These are phyloP conservation scores for Colletotrichum aenigma DNA, from an alignment of 2,329 filamentous ascomycete genomes.

Conservation along the genomic window DNA sequence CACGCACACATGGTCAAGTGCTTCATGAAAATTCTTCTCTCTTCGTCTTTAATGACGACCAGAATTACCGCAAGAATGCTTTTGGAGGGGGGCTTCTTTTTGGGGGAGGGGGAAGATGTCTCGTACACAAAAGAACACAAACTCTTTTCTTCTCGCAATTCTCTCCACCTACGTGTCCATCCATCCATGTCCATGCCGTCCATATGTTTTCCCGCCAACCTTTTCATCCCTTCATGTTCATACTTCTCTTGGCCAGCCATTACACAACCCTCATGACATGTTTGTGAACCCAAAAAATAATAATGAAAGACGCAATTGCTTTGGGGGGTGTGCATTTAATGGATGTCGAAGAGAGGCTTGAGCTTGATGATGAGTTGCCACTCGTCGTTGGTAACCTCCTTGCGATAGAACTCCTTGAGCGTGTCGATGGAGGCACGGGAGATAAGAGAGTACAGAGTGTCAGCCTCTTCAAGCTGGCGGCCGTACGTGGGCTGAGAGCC, in stretches of 20 bases:
- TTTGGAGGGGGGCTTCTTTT: background rate
- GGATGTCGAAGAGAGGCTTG: constrained; percentile 92
- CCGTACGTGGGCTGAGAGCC: constrained; percentile 92
- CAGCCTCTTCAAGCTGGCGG: constrained; percentile 90
- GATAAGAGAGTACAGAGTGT: constrained; percentile 86
- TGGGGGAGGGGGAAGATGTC: background rate
- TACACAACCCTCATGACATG: background rate
- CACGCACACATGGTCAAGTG: background rate
- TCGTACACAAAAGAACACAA: background rate
- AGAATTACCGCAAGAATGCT: background rate
- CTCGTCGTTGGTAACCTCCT: constrained; percentile 88
- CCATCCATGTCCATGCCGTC: background rate
- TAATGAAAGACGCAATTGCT: background rate
- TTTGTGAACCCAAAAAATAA: background rate
- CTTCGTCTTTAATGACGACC: background rate
- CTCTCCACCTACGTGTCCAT: background rate
- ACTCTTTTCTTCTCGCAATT: constrained; percentile 5
- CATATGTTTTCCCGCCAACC: background rate
- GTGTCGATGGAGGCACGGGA: constrained; percentile 90
- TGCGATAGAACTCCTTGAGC: constrained; percentile 93
- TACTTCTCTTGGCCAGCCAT: background rate
- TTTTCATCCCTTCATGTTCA: background rate
- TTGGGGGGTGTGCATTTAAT: constrained; percentile 45
- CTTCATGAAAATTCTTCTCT: background rate
- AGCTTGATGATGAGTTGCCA: constrained; percentile 95